Base-by-base conservation (phyloP, 192 early-diverging fungal genomes). In the Coemansia sp. region DNA sequence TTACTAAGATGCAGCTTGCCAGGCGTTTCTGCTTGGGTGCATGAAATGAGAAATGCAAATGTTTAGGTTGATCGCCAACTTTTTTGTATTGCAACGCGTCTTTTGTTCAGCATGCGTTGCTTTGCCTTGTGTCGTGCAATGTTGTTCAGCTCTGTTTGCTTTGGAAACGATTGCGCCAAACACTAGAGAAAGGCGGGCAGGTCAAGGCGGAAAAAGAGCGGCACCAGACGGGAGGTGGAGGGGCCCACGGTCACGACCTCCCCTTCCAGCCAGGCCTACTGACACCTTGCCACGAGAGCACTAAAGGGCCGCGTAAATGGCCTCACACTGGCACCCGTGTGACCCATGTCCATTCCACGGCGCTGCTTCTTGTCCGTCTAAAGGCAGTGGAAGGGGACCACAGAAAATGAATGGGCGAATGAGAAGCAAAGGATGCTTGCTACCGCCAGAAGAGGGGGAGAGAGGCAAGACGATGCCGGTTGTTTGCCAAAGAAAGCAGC, bases 241-340 rank as follows among this genome's bases (percentile, higher is more conserved):
- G 22, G 22, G 1, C 22, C 22, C 22, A 25, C 22, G 22, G 22
- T 25, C 22, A 25, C 22, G 22, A 25, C 22, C 22, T 25, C 22
- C 22, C 22, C 22, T 25, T 25, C 22, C 22, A 25, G 22, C 22
- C 22, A 25, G 22, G 22, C 22, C 22, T 25, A 25, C 22, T 25
- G 22, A 25, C 22, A 49, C 55, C 29, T n/a, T 61, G 60, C 40
- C 45, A 30, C 60, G 45, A 61, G 45, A 48, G 60, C 25, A 61
- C 3, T 4, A 48, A 61, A 61, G 18, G 14, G 20, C 40, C 60
- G 52, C 30, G 17, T 29, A 30, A 55, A 18, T 55, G 52, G 29
- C 22, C 22, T 25, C 22, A 25, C 22, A 25, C 22, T 25, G 22
- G 22, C 22, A 25, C 22, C 22, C 22, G 22, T 25, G 22, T 25